Evolutionary conservation across 2,329 filamentous ascomycete species (phyloP).

Genomic region (Microsporum audouinii): DNA sequence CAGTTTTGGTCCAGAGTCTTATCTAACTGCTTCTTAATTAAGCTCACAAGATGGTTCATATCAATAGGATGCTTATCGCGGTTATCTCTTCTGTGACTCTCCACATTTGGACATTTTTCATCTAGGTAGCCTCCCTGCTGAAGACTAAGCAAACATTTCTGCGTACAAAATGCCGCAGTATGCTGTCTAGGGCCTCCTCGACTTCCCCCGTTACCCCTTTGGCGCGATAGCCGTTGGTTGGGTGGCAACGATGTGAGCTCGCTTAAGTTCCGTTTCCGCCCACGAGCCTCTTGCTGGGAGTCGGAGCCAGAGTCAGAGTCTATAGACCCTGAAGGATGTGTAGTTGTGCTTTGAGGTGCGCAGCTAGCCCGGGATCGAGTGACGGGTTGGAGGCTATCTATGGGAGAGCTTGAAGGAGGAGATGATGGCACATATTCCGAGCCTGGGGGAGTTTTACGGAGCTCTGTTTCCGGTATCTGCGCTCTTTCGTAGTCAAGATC

Average conservation of each 20-base stretch:
- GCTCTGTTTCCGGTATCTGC: slow-evolving; percentile 15
- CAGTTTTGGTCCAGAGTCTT: slow-evolving; percentile 8
- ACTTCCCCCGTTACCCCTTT: not conserved
- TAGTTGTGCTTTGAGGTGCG: slow-evolving; percentile 10
- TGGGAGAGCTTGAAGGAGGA: slow-evolving; percentile 13
- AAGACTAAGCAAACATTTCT: slow-evolving; percentile 9
- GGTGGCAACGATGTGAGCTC: slow-evolving; percentile 10
- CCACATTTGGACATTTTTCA: slow-evolving; percentile 28
- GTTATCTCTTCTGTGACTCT: slow-evolving; percentile 19
- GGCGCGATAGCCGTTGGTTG: not conserved
- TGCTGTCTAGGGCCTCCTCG: slow-evolving; percentile 4
- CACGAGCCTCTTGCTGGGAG: slow-evolving; percentile 10
- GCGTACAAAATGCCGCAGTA: slow-evolving; percentile 7
- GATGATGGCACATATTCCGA: slow-evolving; percentile 18
- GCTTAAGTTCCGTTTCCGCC: slow-evolving; percentile 17
- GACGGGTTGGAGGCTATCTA: slow-evolving; percentile 11
- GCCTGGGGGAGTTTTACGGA: slow-evolving; percentile 13
- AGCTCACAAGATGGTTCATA: slow-evolving; percentile 7
- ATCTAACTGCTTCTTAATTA: slow-evolving; percentile 8
- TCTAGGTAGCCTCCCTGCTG: slow-evolving; percentile 17
- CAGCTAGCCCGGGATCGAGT: slow-evolving; percentile 16
- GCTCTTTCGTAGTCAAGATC: slow-evolving; percentile 15
- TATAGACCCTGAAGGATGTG: slow-evolving; percentile 2
- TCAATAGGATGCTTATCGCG: slow-evolving; percentile 3
- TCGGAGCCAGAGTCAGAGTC: slow-evolving; percentile 15